A percentile compares a stretch with the other conserved stretches of the same genome.
Evolutionary conservation across 495 filamentous ascomycete species (phyloP).

Genomic region (Podospora anserina): DNA sequence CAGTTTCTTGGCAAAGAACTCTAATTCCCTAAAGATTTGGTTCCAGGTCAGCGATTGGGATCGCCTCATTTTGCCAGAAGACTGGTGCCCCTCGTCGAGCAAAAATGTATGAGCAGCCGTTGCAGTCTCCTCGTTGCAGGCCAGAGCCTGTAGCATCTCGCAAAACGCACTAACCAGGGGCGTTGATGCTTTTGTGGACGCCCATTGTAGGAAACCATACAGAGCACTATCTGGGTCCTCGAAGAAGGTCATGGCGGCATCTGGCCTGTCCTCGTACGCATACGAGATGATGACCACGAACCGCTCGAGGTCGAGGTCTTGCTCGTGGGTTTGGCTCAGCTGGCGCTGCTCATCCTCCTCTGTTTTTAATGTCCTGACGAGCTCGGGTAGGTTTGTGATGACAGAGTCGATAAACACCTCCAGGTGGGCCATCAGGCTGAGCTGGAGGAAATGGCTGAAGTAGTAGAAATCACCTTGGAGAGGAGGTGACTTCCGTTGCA

Average conservation of each 20-base stretch:
- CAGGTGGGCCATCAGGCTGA: conserved; percentile 69
- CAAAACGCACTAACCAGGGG: conserved; percentile 92
- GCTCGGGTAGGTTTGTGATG: conserved; percentile 91
- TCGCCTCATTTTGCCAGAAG: conserved; percentile 70
- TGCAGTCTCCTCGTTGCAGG: conserved; percentile 74
- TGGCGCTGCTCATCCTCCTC: conserved; percentile 86
- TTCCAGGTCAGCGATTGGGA: conserved; percentile 81
- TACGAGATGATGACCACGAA: conserved; percentile 91
- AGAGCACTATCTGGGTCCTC: conserved; percentile 82
- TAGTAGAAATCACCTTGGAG: conserved; percentile 58
- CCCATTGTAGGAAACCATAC: conserved; percentile 92
- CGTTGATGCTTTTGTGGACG: conserved; percentile 84
- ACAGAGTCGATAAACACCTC: conserved; percentile 86
- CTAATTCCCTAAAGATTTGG: conserved; percentile 86
- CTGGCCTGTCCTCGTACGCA: conserved; percentile 77
- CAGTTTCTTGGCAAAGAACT: conserved; percentile 67
- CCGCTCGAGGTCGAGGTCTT: conserved; percentile 79
- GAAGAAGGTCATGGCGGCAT: conserved; percentile 87
- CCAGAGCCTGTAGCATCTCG: conserved; percentile 86
- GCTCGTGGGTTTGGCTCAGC: conserved; percentile 66
- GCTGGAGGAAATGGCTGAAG: conserved; percentile 63
- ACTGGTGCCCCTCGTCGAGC: conserved; percentile 73
- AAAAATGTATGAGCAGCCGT: conserved; percentile 82
- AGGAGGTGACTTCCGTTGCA: conserved; percentile 71
- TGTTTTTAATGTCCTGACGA: conserved; percentile 76